These are phyloP conservation scores for Erigeron philadelphicus DNA, from an alignment of 140 eudicot genomes.

Conservation along the genomic window DNA sequence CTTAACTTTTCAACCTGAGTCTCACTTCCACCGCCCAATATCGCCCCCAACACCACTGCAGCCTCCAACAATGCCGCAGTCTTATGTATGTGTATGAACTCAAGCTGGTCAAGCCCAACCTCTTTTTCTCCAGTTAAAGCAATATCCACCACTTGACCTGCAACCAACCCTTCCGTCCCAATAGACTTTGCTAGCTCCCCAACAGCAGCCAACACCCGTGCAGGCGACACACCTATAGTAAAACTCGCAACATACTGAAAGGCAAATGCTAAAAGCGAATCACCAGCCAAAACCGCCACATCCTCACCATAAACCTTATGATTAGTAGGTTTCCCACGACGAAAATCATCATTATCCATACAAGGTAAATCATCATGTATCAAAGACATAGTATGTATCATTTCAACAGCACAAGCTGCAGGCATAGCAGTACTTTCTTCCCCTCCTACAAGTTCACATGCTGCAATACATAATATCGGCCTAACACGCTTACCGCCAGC, in stretches of 20 bases:
- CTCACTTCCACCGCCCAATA: constrained; percentile 56
- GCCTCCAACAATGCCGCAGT: constrained; percentile 64
- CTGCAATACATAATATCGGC: constrained; percentile 56
- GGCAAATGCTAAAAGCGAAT: constrained; percentile 51
- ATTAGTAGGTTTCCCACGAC: constrained; percentile 61
- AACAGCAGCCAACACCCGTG: constrained; percentile 41
- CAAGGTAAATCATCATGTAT: constrained; percentile 77
- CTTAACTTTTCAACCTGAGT: constrained; percentile 50
- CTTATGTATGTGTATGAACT: constrained; percentile 64
- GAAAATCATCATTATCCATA: constrained; percentile 68
- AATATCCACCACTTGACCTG: constrained; percentile 71
- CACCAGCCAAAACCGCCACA: constrained; percentile 71
- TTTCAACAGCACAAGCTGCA: constrained; percentile 76
- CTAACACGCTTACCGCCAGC: constrained; percentile 64
- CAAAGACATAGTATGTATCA: constrained; percentile 61
- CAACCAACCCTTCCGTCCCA: constrained; percentile 67
- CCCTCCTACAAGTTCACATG: constrained; percentile 81
- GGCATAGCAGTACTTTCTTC: constrained; percentile 42
- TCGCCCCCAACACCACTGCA: constrained; percentile 58
- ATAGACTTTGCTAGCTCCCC: constrained; percentile 55
- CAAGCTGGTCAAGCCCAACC: constrained; percentile 45
- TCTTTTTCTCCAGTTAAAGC: constrained; percentile 36
- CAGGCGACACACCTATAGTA: constrained; percentile 37
- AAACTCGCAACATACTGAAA: constrained; percentile 46
- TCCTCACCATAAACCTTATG: constrained; percentile 71